Evolutionary conservation across 2,329 filamentous ascomycete genomes (phyloP).

Genomic region (Davidsoniella eucalypti): DNA sequence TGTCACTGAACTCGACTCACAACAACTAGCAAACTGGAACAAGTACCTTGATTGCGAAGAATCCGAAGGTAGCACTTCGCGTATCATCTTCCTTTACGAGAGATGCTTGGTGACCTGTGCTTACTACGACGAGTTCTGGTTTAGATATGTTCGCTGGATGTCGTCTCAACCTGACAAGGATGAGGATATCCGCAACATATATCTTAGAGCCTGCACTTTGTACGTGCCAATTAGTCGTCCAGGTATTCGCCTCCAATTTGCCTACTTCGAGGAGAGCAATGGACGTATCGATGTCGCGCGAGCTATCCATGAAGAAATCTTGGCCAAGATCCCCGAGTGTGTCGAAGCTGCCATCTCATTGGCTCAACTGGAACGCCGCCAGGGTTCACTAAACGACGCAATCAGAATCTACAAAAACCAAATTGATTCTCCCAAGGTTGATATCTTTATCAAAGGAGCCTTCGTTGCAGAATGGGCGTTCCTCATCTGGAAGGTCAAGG

Average conservation of each 20-base stretch:
- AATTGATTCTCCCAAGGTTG: conserved; percentile 54
- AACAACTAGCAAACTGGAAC: conserved; percentile 77
- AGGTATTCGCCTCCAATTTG: conserved; percentile 73
- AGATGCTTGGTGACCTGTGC: conserved; percentile 84
- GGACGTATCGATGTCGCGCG: conserved; percentile 62
- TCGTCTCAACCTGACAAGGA: conserved; percentile 60
- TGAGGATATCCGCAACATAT: conserved; percentile 84
- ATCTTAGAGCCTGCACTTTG: conserved; percentile 67
- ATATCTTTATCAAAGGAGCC: conserved; percentile 68
- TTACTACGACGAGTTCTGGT: conserved; percentile 95
- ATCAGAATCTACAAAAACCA: conserved; percentile 70
- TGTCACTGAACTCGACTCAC: conserved; percentile 76
- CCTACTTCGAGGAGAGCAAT: conserved; percentile 81
- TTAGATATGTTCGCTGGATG: conserved; percentile 96
- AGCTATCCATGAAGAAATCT: conserved; percentile 69
- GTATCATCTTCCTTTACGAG: conserved; percentile 77
- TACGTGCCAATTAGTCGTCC: conserved; percentile 79
- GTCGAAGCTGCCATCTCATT: conserved; percentile 77
- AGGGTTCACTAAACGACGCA: conserved; percentile 68
- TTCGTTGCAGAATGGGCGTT: conserved; percentile 79
- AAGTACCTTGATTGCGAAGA: conserved; percentile 97
- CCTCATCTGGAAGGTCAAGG: conserved; percentile 76
- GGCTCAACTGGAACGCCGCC: conserved; percentile 72
- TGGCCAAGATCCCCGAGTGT: conserved; percentile 61
- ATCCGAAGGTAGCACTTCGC: conserved; percentile 55